Percentiles rank a stretch among this genome's conserved stretches.
Conservation (phyloP, 1,139 yeast genomes). For the Kazachstania sp. region DNA sequence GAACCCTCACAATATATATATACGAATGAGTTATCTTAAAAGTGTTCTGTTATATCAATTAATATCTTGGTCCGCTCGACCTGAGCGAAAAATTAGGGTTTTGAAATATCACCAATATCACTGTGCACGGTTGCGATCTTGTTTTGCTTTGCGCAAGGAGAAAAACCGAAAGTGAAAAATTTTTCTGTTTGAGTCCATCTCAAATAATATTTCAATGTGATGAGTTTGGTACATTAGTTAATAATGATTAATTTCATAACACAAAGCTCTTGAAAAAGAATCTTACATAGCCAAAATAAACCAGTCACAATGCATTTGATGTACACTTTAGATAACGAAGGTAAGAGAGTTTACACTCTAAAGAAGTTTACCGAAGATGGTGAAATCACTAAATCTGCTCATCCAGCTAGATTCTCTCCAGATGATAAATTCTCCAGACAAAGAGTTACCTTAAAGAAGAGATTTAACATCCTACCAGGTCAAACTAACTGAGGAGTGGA, state of each 20-base stretch:
- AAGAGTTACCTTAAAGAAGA: constrained; percentile 95
- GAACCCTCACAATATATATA: too few species aligned
- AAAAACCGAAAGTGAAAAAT: background rate
- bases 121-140: background rate
- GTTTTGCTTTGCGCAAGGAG: background rate
- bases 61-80: background rate
- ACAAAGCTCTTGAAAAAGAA: background rate
- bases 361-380: constrained; percentile 74
- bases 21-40: too few species aligned
- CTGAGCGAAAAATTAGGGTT: background rate
- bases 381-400: constrained; percentile 96
- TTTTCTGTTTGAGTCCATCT: background rate
- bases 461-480: constrained; percentile 73
- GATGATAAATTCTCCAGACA: constrained; percentile 99
- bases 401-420: constrained; percentile 98
- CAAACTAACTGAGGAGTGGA: constrained; percentile 40
- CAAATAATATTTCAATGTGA: too few species aligned
- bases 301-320: constrained; percentile 77
- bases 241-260: too few species aligned
- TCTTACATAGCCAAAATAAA: background rate
- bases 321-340: constrained; percentile 93
- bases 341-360: constrained; percentile 91
- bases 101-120: background rate
- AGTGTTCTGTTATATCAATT: background rate
- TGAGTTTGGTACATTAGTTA: too few species aligned